phyloP scores from a whole-genome alignment of 2,329 filamentous ascomycete species.

The Aureobasidium lini region DNA sequence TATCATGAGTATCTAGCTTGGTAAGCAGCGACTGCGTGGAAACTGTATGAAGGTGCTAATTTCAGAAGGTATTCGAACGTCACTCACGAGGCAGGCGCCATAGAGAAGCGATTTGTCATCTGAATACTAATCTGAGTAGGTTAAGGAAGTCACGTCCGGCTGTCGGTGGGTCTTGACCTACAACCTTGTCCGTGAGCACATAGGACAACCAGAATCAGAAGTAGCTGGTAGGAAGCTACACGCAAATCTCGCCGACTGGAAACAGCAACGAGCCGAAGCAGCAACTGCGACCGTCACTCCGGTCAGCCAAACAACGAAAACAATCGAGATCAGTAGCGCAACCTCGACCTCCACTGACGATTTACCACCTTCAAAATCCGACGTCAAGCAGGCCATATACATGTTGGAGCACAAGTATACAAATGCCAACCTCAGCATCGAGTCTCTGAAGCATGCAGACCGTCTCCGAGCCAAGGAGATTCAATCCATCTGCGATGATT shows the following conservation, averaged over 20 bases:
- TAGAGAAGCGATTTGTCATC: background rate
- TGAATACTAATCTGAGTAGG: background rate
- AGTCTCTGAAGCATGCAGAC: slow-evolving; percentile 22
- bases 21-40: slow-evolving; percentile 15
- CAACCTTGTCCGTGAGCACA: slow-evolving; percentile 37
- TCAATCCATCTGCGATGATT: slow-evolving; percentile 17
- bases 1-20: slow-evolving; percentile 27
- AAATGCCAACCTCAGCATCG: slow-evolving; percentile 18
- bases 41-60: background rate
- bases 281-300: background rate
- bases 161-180: slow-evolving; percentile 47
- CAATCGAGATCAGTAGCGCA: background rate
- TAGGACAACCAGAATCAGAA: background rate
- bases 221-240: background rate
- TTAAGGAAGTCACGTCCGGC: slow-evolving; percentile 37
- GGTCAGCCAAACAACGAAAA: background rate
- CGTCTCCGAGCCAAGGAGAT: slow-evolving; percentile 18
- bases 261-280: background rate
- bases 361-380: background rate
- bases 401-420: slow-evolving; percentile 25
- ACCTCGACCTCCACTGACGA: background rate
- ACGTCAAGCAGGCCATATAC: slow-evolving; percentile 16
- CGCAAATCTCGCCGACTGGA: slow-evolving; percentile 4
- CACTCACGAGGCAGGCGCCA: slow-evolving; percentile 39
- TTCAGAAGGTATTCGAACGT: slow-evolving; percentile 46